A percentile compares a stretch with the other conserved stretches of the same genome.
Conservation (phyloP, 352 stramenopile species). For the Pythium apleroticum region DNA sequence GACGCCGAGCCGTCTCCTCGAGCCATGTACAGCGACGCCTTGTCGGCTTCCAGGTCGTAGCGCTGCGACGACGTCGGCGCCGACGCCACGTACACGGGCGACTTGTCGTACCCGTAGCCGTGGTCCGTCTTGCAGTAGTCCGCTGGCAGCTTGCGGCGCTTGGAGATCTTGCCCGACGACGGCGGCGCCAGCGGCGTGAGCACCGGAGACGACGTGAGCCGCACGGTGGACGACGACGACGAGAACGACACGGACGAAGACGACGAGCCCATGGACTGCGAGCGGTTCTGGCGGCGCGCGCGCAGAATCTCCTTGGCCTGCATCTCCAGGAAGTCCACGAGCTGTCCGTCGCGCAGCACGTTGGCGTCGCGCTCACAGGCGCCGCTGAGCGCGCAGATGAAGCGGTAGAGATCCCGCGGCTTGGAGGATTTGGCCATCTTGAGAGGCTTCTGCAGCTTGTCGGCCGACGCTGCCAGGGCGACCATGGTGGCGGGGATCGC, state of each 20-base stretch:
- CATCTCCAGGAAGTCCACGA: slow-evolving; percentile 65
- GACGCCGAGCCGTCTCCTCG: slow-evolving; percentile 24
- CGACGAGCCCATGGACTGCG: slow-evolving; percentile 11
- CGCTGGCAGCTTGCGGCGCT: slow-evolving; percentile 25
- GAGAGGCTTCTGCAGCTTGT: not conserved
- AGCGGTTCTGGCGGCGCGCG: slow-evolving; percentile 25
- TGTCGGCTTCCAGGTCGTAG: slow-evolving; percentile 7
- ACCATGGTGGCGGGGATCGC: slow-evolving; percentile 13
- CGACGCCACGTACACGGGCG: slow-evolving; percentile 3
- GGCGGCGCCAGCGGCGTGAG: slow-evolving; percentile 6
- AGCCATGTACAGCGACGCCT: slow-evolving; percentile 26
- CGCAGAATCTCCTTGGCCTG: slow-evolving; percentile 55
- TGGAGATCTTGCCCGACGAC: slow-evolving; percentile 18
- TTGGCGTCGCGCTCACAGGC: slow-evolving; percentile 61
- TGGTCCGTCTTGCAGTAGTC: slow-evolving; percentile 21
- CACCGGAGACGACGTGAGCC: slow-evolving; percentile 16
- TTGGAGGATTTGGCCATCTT: not conserved
- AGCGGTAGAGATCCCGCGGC: slow-evolving; percentile 24
- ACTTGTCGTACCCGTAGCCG: slow-evolving; percentile 22
- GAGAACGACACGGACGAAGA: slow-evolving; percentile 21
- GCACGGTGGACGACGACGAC: slow-evolving; percentile 5
- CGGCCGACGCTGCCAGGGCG: slow-evolving; percentile 21
- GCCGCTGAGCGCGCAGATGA: slow-evolving; percentile 58
- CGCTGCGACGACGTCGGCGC: slow-evolving; percentile 1
- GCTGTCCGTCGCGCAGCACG: slow-evolving; percentile 62